Base-by-base conservation (phyloP, 2,329 filamentous ascomycete species). In the Trichocomaceae sp. region DNA sequence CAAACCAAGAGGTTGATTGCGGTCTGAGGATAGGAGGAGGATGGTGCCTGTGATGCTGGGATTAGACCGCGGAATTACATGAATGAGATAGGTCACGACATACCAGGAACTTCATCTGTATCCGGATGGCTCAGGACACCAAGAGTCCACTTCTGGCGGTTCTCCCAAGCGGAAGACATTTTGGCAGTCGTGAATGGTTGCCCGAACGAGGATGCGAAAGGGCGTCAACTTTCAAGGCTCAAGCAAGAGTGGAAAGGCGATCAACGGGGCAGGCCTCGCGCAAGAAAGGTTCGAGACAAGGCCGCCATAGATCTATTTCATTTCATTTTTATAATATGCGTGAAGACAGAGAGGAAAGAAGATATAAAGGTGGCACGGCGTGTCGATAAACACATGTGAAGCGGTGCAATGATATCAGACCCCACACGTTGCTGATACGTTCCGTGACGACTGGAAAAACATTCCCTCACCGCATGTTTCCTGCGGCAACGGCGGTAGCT, bases 91-190 rank as follows among this genome's bases (percentile, higher is more conserved):
- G 15, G 15, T 19, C 9, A 23, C 20, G 10, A 59, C 80, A 59
- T 74, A 90, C 88, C 89, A 61, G 91, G 91, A 12, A 96, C 90
- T 72, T 95, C 88, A 59, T 93, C 87, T 0, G 90, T 96, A 55
- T 85, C 70, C 47, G 76, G 82, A 63, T 93, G 89, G 64, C 90
- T 91, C 59, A 96, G 70, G 23, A 96, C 88, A n/a, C 91, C 90
- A 74, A 95, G 66, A 15, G 75, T 82, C 73, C 80, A 82, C 65
- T 72, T 81, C 26, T 67, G 50, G 31, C 69, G 67, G 57, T 71
- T 70, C 20, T 54, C 61, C 44, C 50, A 52, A 13, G 52, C 54
- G 7, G 62, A 47, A 45, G 50, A 44, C 41, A 64, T 62, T 8
- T 1, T 17, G 8, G 15, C 37, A 3, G 17, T 41, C 17, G 37